A percentile compares a stretch with the other conserved stretches of the same genome.
Evolutionary conservation across 805 yeast genomes (phyloP).

Genomic region (Tetrapisispora arboricola): DNA sequence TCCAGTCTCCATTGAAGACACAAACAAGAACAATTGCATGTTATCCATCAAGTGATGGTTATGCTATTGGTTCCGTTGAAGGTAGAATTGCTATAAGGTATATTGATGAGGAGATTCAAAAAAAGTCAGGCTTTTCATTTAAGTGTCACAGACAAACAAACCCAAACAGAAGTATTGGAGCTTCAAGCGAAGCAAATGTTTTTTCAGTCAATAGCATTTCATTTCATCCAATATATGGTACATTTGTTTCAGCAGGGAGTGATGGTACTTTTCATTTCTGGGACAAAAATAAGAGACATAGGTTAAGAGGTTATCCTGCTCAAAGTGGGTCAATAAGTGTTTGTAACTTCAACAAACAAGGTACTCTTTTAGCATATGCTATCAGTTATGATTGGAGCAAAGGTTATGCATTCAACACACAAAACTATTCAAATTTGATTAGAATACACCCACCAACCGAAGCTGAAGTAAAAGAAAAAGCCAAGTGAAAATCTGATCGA

Average conservation of each 20-base stretch:
- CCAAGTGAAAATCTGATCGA: neutral
- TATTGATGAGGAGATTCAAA: slow-evolving; percentile 71
- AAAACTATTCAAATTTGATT: slow-evolving; percentile 62
- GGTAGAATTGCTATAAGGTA: slow-evolving; percentile 94
- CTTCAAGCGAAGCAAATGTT: slow-evolving; percentile 50
- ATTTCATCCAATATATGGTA: slow-evolving; percentile 85
- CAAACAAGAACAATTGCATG: slow-evolving; percentile 80
- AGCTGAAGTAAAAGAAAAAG: slow-evolving; percentile 57
- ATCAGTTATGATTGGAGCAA: slow-evolving; percentile 92
- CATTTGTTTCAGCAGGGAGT: slow-evolving; percentile 87
- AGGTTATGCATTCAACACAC: slow-evolving; percentile 70
- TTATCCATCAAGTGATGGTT: slow-evolving; percentile 83
- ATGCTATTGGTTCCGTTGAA: slow-evolving; percentile 85
- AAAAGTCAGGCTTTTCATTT: slow-evolving; percentile 71
- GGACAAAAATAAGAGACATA: slow-evolving; percentile 88
- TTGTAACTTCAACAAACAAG: slow-evolving; percentile 72
- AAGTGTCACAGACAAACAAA: slow-evolving; percentile 76
- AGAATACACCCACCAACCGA: slow-evolving; percentile 80
- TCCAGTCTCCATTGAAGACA: slow-evolving; percentile 72
- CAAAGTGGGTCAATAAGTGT: slow-evolving; percentile 61
- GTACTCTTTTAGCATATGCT: slow-evolving; percentile 83
- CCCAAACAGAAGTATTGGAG: slow-evolving; percentile 36
- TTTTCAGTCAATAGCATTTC: slow-evolving; percentile 71
- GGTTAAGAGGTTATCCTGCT: slow-evolving; percentile 71
- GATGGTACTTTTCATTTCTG: slow-evolving; percentile 95